A percentile compares a stretch with the other conserved stretches of the same genome.
Evolutionary conservation across 495 filamentous ascomycete species (phyloP).

Genomic region (Letharia lupina): DNA sequence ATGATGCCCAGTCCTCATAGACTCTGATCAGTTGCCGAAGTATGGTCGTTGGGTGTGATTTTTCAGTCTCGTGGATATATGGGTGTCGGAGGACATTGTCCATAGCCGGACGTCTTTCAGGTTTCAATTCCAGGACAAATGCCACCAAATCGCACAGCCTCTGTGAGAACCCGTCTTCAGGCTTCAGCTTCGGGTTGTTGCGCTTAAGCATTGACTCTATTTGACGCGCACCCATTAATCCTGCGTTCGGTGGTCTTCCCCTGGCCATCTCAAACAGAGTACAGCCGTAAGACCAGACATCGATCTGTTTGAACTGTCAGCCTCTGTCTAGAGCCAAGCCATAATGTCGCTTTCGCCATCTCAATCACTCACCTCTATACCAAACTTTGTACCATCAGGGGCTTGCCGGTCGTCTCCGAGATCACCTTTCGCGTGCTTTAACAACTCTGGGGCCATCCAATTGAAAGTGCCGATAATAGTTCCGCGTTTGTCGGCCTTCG

Average conservation of each 20-base stretch:
- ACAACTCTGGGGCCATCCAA: slow-evolving; percentile 95
- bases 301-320: slow-evolving; percentile 48
- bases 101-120: slow-evolving; percentile 62
- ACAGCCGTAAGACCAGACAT: slow-evolving; percentile 93
- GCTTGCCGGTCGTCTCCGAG: neutral
- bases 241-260: slow-evolving; percentile 64
- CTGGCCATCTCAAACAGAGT: slow-evolving; percentile 88
- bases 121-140: slow-evolving; percentile 69
- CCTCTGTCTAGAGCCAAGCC: neutral
- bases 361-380: slow-evolving; percentile 41
- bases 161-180: slow-evolving; percentile 50
- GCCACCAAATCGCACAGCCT: slow-evolving; percentile 68
- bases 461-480: slow-evolving; percentile 92
- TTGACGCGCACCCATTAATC: slow-evolving; percentile 41
- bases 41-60: slow-evolving; percentile 57
- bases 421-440: neutral
- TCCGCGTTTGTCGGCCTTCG: slow-evolving; percentile 71
- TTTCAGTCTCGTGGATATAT: slow-evolving; percentile 49
- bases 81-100: slow-evolving; percentile 39
- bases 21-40: slow-evolving; percentile 67
- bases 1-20: slow-evolving; percentile 78
- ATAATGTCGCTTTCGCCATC: neutral
- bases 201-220: slow-evolving; percentile 56
- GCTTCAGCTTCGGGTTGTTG: slow-evolving; percentile 58
- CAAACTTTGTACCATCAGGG: slow-evolving; percentile 40